phyloP scores from a whole-genome alignment of 148 eudicot genomes.

The Rhododendron griersonianum region DNA sequence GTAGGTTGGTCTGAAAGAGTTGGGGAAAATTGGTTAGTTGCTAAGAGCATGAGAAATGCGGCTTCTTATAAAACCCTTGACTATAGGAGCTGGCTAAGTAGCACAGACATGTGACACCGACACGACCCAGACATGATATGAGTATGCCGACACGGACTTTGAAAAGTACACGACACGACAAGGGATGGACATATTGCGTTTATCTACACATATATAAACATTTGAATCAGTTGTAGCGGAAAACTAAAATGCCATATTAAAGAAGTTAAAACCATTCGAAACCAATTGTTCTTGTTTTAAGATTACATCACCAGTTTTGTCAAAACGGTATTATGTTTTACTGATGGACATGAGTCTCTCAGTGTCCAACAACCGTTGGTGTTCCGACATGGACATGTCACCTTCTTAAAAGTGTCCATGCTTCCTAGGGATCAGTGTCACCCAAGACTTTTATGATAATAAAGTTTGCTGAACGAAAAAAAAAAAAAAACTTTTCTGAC shows the following conservation, averaged over 20 bases:
- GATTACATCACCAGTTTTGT: neutral
- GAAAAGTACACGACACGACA: neutral
- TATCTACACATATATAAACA: neutral
- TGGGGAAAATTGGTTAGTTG: neutral
- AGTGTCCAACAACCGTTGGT: no score
- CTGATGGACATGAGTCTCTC: neutral
- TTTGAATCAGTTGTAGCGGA: neutral
- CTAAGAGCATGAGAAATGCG: neutral
- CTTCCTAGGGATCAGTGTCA: neutral
- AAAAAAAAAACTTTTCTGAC: no score
- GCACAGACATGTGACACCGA: neutral
- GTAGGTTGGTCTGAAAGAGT: neutral
- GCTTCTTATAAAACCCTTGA: neutral
- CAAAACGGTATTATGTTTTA: neutral
- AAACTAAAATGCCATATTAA: neutral
- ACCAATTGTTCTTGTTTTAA: neutral
- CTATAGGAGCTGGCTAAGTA: neutral
- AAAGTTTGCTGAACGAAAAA: no score
- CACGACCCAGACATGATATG: neutral
- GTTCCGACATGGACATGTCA: no score
- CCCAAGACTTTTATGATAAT: no score
- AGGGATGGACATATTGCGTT: neutral
- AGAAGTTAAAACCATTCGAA: neutral
- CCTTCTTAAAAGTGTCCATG: neutral
- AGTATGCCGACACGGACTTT: neutral